Evolutionary conservation across 768 basidiomycete genomes (phyloP), one percentile per base, ranked within the genome.

Genomic region (Mycena amicta): DNA sequence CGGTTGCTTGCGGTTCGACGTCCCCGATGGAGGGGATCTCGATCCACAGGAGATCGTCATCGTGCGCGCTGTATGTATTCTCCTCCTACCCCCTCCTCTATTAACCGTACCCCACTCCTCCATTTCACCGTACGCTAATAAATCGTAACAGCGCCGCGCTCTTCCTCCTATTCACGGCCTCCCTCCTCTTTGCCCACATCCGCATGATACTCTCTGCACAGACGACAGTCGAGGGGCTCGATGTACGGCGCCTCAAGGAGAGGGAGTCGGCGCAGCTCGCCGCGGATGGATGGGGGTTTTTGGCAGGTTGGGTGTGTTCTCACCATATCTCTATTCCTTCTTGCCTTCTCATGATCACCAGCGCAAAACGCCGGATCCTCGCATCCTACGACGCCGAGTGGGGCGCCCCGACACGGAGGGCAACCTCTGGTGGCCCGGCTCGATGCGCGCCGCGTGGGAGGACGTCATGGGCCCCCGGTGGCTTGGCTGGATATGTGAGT

Each of bases 391-490:
- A 93, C 62, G 72, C 74, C 25, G 93, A 95, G 66, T 98, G 92
- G 90, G 95, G 95, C 0, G 72, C 78, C 27, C 75, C 90, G 76
- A 80, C 5, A 83, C 77, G 28, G 95, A 95, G 67, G 93, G 90
- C 0, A 87, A 94, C 68, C 72, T 95, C 5, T 98, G 95, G 95
- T 92, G 89, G 86, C 73, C 84, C 31, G 95, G 90, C 26, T 83
- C 78, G 61, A 59, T 64, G 45, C 70, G 77, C 50, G 75, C 73
- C 41, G 88, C 87, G 63, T 97, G 94, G 94, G 80, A 82, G 63
- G 82, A 84, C 50, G 87, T 89, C 43, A 96, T 98, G 93, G 95
- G 95, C 8, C 72, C 65, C 31, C 82, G 75, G 56, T 70, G 72
- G 55, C 79, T 80, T 70, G 84, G 86, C 37, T 97, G 94, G 94